Base-by-base conservation (phyloP, 305 asterid species). In the Fraxinus sp. region DNA sequence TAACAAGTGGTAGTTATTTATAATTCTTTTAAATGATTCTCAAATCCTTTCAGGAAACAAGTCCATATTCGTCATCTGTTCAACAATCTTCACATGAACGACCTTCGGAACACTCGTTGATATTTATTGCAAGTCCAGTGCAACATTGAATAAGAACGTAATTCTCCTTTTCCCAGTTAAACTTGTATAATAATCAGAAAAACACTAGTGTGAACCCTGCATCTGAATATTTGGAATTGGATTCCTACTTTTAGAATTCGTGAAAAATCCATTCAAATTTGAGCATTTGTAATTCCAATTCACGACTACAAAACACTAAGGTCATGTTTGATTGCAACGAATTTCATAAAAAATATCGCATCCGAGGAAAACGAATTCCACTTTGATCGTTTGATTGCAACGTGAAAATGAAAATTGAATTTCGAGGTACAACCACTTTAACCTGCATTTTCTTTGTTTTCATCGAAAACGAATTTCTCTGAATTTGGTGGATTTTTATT, bases 121-220 rank as follows among this genome's bases (percentile, higher is more conserved):
- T 77, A 80, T 57, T 85, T 82, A 85, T 82, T 76, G 81, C 84
- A 81, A 64, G 57, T 80, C 43, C 83, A 75, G 77, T 49, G 64
- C 64, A 55, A n/a, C 64, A 55, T 16, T 6, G 64, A 30, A 39
- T 64, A 24, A 64, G 73, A 33, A 3, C 81, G 87, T 80, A 86
- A 78, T 77, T 55, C 77, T 77, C 46, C 55, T 80, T 85, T 86
- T 72, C 79, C 39, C 36, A n/a, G 85, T 22, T 30, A 82, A 84
- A 86, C 81, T 86, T 76, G 79, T 87, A 86, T 88, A 85, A 77
- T 28, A 79, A 79, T 37, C 81, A 78, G 62, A 39, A 37, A 46
- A 46, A 13, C 18, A 46, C 18, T 46, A 46, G 57, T 3, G 14
- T 0, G 18, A 46, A 46, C 18, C 36, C 1, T 24, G 35, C 9